Conservation (phyloP, 2,329 filamentous ascomycete genomes). For the Ceratocystis colombiana region DNA sequence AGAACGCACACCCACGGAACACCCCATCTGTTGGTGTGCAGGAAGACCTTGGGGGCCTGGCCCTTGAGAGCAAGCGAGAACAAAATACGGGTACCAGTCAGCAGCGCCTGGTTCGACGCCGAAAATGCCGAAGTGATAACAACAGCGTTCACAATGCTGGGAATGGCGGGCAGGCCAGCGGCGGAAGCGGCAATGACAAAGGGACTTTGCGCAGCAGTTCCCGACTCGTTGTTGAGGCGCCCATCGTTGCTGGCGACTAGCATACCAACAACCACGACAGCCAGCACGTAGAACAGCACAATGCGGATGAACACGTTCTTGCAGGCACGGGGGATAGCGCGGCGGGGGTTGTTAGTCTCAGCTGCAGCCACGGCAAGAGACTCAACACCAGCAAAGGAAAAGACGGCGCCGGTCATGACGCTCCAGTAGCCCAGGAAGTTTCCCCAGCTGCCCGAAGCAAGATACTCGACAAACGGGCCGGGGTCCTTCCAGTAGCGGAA, state of each 20-base stretch:
- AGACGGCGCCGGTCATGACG: constrained; percentile 53
- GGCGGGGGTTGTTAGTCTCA: constrained; percentile 47
- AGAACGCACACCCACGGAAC: constrained; percentile 36
- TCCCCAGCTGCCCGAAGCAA: constrained; percentile 49
- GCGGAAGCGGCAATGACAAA: constrained; percentile 63
- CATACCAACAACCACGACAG: constrained; percentile 60
- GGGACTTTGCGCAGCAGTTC: constrained; percentile 44
- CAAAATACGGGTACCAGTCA: constrained; percentile 46
- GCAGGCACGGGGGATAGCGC: constrained; percentile 46
- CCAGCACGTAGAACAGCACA: constrained; percentile 52
- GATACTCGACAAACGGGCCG: constrained; percentile 56
- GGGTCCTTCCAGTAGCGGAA: constrained; percentile 62
- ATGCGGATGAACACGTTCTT: constrained; percentile 50
- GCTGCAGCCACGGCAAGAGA: constrained; percentile 52
- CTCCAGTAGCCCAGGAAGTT: constrained; percentile 57
- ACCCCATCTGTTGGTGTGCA: constrained; percentile 31
- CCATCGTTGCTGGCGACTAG: constrained; percentile 49
- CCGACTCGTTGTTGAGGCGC: constrained; percentile 32
- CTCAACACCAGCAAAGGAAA: constrained; percentile 58
- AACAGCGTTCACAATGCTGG: constrained; percentile 65
- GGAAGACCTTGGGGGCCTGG: constrained; percentile 37
- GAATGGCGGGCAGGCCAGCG: constrained; percentile 57
- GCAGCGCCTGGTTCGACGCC: constrained; percentile 55
- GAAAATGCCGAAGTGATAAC: constrained; percentile 51
- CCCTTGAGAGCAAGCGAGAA: constrained; percentile 36